These are phyloP conservation scores for Pichia membranifaciens DNA, from an alignment of 805 yeast species.

Conservation along the genomic window DNA sequence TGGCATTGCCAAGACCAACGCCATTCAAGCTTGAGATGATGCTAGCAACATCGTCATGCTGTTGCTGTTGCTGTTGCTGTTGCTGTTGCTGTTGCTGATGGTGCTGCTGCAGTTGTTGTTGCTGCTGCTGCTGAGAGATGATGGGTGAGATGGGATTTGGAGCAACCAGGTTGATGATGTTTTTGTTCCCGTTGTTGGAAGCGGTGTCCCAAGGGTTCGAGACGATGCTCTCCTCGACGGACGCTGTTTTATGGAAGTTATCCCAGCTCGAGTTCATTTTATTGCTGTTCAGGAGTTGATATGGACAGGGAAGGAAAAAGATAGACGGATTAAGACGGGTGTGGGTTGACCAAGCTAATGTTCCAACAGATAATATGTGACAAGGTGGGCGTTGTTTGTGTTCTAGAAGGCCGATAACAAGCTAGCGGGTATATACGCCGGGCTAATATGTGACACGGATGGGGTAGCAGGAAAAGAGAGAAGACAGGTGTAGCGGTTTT, in stretches of 20 bases:
- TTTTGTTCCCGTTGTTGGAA: constrained; percentile 17
- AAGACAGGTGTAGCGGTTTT: too few relatives aligned
- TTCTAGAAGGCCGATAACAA: too few relatives aligned
- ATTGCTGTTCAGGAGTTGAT: too few relatives aligned
- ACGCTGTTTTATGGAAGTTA: constrained; percentile 13
- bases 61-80: background rate
- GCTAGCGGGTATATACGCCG: too few relatives aligned
- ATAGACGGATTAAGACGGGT: too few relatives aligned
- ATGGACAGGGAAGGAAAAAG: background rate
- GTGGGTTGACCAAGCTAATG: too few relatives aligned
- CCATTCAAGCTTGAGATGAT: constrained; percentile 30
- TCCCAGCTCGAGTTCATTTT: constrained; percentile 25
- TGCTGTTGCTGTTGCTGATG: too few relatives aligned
- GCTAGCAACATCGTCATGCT: constrained; percentile 27
- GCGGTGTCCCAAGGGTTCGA: constrained; percentile 27
- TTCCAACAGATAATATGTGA: too few relatives aligned
- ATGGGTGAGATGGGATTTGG: constrained; percentile 19
- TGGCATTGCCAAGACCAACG: constrained; percentile 11
- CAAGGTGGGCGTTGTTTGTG: too few relatives aligned
- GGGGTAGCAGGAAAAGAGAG: too few relatives aligned
- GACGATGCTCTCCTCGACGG: constrained; percentile 25
- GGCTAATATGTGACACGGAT: too few relatives aligned
- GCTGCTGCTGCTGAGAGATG: constrained; percentile 6
- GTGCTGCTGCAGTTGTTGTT: constrained; percentile 3
- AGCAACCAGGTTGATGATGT: constrained; percentile 13